A percentile compares a stretch with the other conserved stretches of the same genome.
These are phyloP conservation scores for Tilletia horrida DNA, from an alignment of 1,284 basidiomycete species.

Conservation along the genomic window DNA sequence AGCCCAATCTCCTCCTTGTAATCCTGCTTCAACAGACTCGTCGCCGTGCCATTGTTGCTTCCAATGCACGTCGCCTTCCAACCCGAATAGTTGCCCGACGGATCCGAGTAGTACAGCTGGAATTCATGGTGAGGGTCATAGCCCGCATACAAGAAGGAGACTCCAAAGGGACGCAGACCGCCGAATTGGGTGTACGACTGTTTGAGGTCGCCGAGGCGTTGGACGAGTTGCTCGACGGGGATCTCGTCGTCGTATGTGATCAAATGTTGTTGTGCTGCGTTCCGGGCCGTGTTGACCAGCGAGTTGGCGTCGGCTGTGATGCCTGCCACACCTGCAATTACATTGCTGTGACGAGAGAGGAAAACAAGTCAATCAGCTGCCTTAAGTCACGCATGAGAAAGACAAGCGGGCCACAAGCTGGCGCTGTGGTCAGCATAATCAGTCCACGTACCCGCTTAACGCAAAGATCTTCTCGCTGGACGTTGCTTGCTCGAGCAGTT, in stretches of 20 bases:
- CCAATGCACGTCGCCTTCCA: constrained; percentile 99
- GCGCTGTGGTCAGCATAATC: not conserved
- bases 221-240: constrained; percentile 90
- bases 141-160: constrained; percentile 91
- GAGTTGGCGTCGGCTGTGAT: constrained; percentile 97
- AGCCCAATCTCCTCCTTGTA: constrained; percentile 84
- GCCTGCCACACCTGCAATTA: constrained; percentile 90
- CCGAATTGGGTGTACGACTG: constrained; percentile 98
- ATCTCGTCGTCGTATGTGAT: constrained; percentile 93
- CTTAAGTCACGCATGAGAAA: too few species aligned
- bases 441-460: constrained; percentile 69
- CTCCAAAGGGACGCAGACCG: constrained; percentile 95
- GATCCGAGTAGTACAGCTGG: constrained; percentile 97
- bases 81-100: constrained; percentile 95
- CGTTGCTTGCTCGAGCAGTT: constrained; percentile 83
- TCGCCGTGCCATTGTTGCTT: constrained; percentile 90
- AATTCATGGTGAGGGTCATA: constrained; percentile 94
- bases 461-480: constrained; percentile 97
- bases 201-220: constrained; percentile 92
- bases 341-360: constrained; percentile 66
- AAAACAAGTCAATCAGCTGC: constrained; percentile 7
- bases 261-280: constrained; percentile 81
- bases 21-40: constrained; percentile 92
- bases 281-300: constrained; percentile 88
- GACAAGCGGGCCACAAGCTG: too few species aligned